Conservation (phyloP, 441 rosid species). For the Codiaeum variegatum region DNA sequence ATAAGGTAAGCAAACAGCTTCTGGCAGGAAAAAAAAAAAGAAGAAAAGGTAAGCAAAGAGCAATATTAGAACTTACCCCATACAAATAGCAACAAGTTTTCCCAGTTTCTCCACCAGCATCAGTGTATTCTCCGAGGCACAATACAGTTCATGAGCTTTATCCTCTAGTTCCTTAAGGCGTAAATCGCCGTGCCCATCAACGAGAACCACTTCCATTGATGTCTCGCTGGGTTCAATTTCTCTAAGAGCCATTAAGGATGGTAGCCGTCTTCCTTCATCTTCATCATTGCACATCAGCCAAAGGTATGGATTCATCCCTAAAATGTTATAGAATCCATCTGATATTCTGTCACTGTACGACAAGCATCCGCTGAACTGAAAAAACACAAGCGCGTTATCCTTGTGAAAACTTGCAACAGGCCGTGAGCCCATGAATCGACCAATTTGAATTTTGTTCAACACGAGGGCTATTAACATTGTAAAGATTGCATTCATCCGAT, state of each 20-base stretch:
- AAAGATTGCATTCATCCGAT: background rate
- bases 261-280: slow-evolving; percentile 63
- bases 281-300: slow-evolving; percentile 87
- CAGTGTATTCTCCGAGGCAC: slow-evolving; percentile 64
- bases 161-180: slow-evolving; percentile 79
- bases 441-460: background rate
- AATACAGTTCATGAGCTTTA: slow-evolving; percentile 75
- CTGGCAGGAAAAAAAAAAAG: too few species aligned
- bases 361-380: slow-evolving; percentile 85
- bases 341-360: slow-evolving; percentile 80
- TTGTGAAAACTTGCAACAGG: background rate
- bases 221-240: slow-evolving; percentile 69
- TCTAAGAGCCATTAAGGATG: slow-evolving; percentile 62
- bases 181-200: slow-evolving; percentile 66
- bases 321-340: slow-evolving; percentile 86
- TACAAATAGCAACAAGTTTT: slow-evolving; percentile 75
- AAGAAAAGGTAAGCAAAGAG: background rate
- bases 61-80: slow-evolving; percentile 55
- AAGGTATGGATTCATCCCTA: slow-evolving; percentile 89
- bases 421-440: background rate
- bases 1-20: background rate
- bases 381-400: background rate
- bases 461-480: background rate
- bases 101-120: slow-evolving; percentile 82
- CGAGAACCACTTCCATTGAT: slow-evolving; percentile 83